Evolutionary conservation across 345 rosid genomes (phyloP), one percentile per base, ranked within the genome.

Genomic region (Syzygium aqueum): DNA sequence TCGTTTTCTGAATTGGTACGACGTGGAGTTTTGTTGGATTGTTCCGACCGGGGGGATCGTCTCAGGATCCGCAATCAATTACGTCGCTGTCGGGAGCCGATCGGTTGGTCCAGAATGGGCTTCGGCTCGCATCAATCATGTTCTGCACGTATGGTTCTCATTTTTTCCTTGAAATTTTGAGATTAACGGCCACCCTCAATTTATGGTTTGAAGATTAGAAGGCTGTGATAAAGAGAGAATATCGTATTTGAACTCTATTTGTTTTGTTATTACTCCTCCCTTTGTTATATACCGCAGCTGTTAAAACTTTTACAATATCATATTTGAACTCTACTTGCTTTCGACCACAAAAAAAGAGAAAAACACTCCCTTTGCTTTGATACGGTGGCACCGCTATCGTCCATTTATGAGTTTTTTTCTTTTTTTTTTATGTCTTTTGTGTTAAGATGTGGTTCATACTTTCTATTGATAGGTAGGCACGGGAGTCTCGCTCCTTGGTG

Each of bases 111-210:
- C 13, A 16, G 9, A 33, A 3, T 11, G 23, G 3, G 0, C 78
- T 67, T 17, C 7, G 25, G 4, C 33, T 33, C 46, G 12, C 46
- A 67, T 67, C 23, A 4, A 17, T 33, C 12, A 1, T 17, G 40
- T 23, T 4, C 3, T n/a, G 3, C 3, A 0, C 7, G 3, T 1
- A 33, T 67, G 78, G 19, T 17, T 67, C 17, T 8, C 3, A 2
- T 17, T 22, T 22, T 53, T 19, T 53, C 2, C 7, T 17, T 53
- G 23, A 17, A 19, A 53, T 17, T 17, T 53, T 19, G 23, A 53
- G 57, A 8, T 33, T 17, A 4, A 16, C 0, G 1, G 7, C 10
- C 2, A 1, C 12, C 0, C 40, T 19, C 23, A 2, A 4, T 67
- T 17, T 8, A 10, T 67, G 1, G 21, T 65, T 17, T 8, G 12